A percentile compares a stretch with the other conserved stretches of the same genome.
phyloP scores from a whole-genome alignment of 352 stramenopile genomes.

The Phytophthora agathidicida region DNA sequence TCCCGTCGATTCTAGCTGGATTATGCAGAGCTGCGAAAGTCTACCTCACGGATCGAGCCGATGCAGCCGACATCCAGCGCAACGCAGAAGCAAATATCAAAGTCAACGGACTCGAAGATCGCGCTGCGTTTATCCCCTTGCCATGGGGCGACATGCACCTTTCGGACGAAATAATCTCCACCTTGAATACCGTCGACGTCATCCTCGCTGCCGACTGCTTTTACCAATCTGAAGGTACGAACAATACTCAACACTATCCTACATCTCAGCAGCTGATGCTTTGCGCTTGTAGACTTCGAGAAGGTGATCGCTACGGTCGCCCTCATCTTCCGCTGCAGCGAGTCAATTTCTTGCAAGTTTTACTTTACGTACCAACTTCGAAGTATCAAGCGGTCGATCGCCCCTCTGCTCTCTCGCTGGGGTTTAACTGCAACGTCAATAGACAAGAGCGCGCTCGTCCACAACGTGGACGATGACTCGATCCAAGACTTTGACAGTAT shows the following conservation, averaged over 20 bases:
- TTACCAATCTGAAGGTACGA: conserved; percentile 63
- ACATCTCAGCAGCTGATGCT: not conserved
- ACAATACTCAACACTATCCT: not conserved
- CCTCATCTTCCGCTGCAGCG: conserved; percentile 59
- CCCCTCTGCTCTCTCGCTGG: conserved; percentile 58
- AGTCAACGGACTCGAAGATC: conserved; percentile 43
- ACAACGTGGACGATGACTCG: not conserved
- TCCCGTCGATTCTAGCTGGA: conserved; percentile 66
- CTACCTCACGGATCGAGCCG: conserved; percentile 58
- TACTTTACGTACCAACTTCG: conserved; percentile 74
- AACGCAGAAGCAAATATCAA: conserved; percentile 63
- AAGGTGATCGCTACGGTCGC: conserved; percentile 73
- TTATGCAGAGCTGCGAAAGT: conserved; percentile 48
- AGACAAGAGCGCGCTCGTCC: conserved; percentile 39
- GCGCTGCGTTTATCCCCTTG: conserved; percentile 49
- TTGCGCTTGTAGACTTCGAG: conserved; percentile 59
- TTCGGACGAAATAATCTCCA: conserved; percentile 25
- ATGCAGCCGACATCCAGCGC: conserved; percentile 48
- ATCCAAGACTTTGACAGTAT: conserved; percentile 47
- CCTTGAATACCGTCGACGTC: conserved; percentile 48
- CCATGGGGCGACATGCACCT: conserved; percentile 53
- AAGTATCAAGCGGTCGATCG: conserved; percentile 68
- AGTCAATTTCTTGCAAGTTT: conserved; percentile 37
- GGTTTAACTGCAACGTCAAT: conserved; percentile 40
- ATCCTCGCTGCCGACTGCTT: conserved; percentile 75